Base-by-base conservation (phyloP, 2,329 filamentous ascomycete species). In the Pestalotiopsis fici region DNA sequence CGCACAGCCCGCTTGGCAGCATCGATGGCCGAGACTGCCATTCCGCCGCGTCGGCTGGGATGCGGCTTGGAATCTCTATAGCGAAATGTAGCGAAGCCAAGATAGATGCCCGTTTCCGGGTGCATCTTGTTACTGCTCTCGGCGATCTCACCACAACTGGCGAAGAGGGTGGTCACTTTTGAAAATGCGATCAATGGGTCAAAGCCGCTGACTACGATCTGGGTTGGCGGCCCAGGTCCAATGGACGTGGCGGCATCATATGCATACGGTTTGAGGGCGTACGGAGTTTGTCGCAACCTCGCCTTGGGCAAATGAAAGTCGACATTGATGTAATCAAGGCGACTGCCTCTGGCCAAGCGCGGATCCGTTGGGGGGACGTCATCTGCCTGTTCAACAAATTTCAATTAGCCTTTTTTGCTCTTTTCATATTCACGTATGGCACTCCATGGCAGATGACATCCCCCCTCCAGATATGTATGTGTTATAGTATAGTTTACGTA, bases 201-300 rank as follows among this genome's bases (percentile, higher is more conserved):
- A 78, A 98, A 98, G n/a, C 94, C 94, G n/a, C 91, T 95, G 23
- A 98, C 94, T 3, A 98, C 91, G 61, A 99, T 90, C 77, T 97
- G 94, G 2, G 92, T 94, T 2, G 96, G 93, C 15, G 95, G 95
- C 0, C 94, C 94, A 27, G 94, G 93, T 0, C 95, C 95, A 73
- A 97, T 89, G 2, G 95, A 97, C 4, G 93, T 94, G 73, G 89
- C 90, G 4, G 90, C 82, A 77, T 98, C 95, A 79, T 94, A 96
- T 28, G 88, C 81, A 79, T 97, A 98, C 25, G 92, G 91, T 77
- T 90, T 93, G 64, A 97, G 82, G 69, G 91, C 90, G 80, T 97
- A 97, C 0, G 92, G 92, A 31, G 91, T 87, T 73, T 87, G 88
- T 76, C 88, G 91, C 76, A 90, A 83, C 74, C 88, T 93, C 71